A percentile compares a stretch with the other conserved stretches of the same genome.
Conservation (phyloP, 2,329 filamentous ascomycete genomes). For the Apiospora rasikravindrae region DNA sequence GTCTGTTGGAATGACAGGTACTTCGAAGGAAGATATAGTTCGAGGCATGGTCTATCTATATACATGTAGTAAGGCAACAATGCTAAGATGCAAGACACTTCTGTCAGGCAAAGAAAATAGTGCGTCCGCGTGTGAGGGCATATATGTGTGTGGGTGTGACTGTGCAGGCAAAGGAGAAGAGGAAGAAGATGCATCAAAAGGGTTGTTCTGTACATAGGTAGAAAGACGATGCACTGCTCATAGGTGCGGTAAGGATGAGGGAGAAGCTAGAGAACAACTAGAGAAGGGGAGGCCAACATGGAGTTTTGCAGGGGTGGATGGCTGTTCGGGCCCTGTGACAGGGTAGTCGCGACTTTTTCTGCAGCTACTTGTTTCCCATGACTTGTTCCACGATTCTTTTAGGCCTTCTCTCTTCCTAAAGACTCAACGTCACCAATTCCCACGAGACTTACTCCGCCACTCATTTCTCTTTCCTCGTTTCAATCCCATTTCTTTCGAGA, state of each 20-base stretch:
- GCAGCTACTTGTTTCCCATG: constrained; percentile 5
- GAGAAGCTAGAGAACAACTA: background rate
- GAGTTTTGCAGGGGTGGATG: constrained; percentile 11
- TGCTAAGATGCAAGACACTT: background rate
- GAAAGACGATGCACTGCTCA: constrained; percentile 2
- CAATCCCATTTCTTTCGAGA: constrained; percentile 28
- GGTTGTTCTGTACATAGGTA: background rate
- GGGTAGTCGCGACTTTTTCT: constrained; percentile 18
- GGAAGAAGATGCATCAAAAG: background rate
- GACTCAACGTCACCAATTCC: constrained; percentile 22
- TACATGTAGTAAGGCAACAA: background rate
- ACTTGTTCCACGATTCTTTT: constrained; percentile 10
- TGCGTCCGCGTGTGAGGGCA: background rate
- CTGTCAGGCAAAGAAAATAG: background rate
- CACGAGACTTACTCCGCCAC: constrained; percentile 55
- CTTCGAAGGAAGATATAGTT: background rate
- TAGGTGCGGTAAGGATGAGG: constrained; percentile 7
- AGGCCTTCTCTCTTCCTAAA: constrained; percentile 22
- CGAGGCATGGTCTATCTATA: background rate
- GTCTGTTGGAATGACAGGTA: background rate
- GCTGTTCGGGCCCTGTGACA: constrained; percentile 9
- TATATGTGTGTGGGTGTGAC: background rate
- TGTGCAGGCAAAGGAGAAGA: background rate
- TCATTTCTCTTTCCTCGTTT: constrained; percentile 46
- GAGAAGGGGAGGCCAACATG: background rate